Conservation (phyloP, 1,139 yeast genomes). For the Komagataea norvegica region DNA sequence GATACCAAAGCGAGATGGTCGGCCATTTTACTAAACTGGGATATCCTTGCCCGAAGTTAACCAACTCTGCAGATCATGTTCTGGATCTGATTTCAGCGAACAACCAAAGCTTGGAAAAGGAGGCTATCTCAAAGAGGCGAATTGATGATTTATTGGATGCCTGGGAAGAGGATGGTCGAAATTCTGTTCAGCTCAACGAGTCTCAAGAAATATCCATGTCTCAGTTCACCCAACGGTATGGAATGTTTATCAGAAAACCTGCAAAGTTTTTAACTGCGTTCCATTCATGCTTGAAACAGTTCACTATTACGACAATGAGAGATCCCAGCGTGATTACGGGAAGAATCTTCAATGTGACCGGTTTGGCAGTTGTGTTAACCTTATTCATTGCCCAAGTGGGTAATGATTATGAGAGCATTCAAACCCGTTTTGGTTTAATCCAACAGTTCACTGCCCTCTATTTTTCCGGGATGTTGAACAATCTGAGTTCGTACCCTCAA, state of each 20-base stretch:
- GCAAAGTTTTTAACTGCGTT: slow-evolving; percentile 34
- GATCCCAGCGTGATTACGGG: slow-evolving; percentile 61
- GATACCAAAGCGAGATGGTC: slow-evolving; percentile 39
- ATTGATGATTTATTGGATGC: slow-evolving; percentile 27
- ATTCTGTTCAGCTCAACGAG: not conserved
- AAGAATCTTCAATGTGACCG: slow-evolving; percentile 59
- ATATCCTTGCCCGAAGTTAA: slow-evolving; percentile 49
- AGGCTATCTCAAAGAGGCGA: slow-evolving; percentile 33
- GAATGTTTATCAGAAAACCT: slow-evolving; percentile 22
- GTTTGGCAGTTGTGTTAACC: slow-evolving; percentile 62
- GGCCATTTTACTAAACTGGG: slow-evolving; percentile 44
- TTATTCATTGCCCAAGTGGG: slow-evolving; percentile 69
- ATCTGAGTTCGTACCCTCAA: slow-evolving; percentile 68
- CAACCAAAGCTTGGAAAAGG: slow-evolving; percentile 32
- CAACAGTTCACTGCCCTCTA: slow-evolving; percentile 73
- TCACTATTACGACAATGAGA: slow-evolving; percentile 19
- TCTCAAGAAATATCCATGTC: not conserved
- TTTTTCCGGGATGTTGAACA: slow-evolving; percentile 77
- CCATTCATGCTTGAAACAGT: slow-evolving; percentile 21
- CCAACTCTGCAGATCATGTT: slow-evolving; percentile 69
- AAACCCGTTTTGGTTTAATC: slow-evolving; percentile 65
- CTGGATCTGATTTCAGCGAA: slow-evolving; percentile 58
- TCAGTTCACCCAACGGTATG: slow-evolving; percentile 12
- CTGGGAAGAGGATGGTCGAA: slow-evolving; percentile 23
- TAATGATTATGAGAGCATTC: slow-evolving; percentile 52